Percentiles rank a stretch among this genome's conserved stretches.
phyloP scores from a whole-genome alignment of 352 stramenopile species.

The Phytophthora boehmeriae region DNA sequence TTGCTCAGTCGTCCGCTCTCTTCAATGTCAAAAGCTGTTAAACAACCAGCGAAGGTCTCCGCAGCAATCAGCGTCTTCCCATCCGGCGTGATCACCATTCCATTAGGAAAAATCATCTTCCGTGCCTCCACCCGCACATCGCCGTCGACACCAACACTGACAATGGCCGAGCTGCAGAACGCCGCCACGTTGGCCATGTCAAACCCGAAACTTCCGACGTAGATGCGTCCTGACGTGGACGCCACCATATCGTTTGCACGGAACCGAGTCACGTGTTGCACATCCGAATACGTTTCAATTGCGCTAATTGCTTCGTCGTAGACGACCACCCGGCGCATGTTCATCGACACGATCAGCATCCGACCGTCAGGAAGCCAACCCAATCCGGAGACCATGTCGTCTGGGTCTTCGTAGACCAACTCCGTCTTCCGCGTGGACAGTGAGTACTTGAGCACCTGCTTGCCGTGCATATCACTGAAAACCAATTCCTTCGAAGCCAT shows the following conservation, averaged over 20 bases:
- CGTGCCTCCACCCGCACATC: slow-evolving; percentile 50
- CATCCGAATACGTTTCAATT: slow-evolving; percentile 44
- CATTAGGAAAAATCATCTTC: slow-evolving; percentile 69
- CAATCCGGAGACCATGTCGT: slow-evolving; percentile 57
- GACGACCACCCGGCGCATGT: slow-evolving; percentile 44
- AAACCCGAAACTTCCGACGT: slow-evolving; percentile 69
- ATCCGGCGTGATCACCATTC: slow-evolving; percentile 66
- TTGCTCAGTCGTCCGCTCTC: slow-evolving; percentile 50
- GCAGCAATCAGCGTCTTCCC: slow-evolving; percentile 69
- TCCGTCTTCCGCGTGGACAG: slow-evolving; percentile 32
- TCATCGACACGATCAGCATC: slow-evolving; percentile 55
- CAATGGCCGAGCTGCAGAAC: slow-evolving; percentile 50
- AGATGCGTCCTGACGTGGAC: slow-evolving; percentile 35
- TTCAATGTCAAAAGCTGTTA: slow-evolving; percentile 65
- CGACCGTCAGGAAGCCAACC: slow-evolving; percentile 59
- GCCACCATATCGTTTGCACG: slow-evolving; percentile 70
- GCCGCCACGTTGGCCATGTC: slow-evolving; percentile 35
- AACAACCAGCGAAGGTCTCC: slow-evolving; percentile 49
- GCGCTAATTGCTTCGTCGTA: slow-evolving; percentile 34
- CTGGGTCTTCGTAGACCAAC: slow-evolving; percentile 40
- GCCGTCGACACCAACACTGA: slow-evolving; percentile 44
- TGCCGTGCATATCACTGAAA: slow-evolving; percentile 62
- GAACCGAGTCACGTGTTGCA: slow-evolving; percentile 45
- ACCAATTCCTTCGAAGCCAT: slow-evolving; percentile 47
- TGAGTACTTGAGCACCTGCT: slow-evolving; percentile 55